Evolutionary conservation across 2,329 filamentous ascomycete genomes (phyloP), one percentile per base, ranked within the genome.

Genomic region (Sporothrix phasma): DNA sequence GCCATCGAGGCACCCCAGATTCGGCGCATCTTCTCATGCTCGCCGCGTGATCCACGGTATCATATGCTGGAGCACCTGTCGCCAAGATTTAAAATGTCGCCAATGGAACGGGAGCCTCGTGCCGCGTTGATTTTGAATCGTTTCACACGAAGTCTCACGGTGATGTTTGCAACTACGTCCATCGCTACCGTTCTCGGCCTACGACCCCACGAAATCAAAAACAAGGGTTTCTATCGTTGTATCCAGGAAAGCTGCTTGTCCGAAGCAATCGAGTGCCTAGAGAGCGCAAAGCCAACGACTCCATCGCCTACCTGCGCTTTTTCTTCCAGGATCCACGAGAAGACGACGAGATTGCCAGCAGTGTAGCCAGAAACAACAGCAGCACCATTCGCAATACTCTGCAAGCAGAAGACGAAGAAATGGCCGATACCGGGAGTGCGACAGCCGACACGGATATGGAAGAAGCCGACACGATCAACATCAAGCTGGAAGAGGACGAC

Each of bases 51-150:
- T 71, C 90, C 90, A 19, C 86, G 90, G 67, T 95, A 95, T 74
- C 89, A 94, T 75, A 95, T 95, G 90, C 78, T 95, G 72, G 88
- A 90, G 64, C 89, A 92, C 68, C 79, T 95, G 17, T 95, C 91
- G 11, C 83, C 86, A 71, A 94, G 93, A 73, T 95, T 95, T 76
- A 80, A 80, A 68, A 80, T 82, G 73, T 78, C 84, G 0, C 78
- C 83, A 17, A 81, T 81, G 67, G 82, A 84, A 63, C 88, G 90
- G 68, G 91, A 95, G 73, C 90, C 90, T 8, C 83, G 91, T 46
- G 91, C 90, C 2, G 90, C 91, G 19, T 79, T 96, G 4, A 94
- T 96, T 68, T 78, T 96, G 26, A 95, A 96, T 71, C 83, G 91
- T 15, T 96, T 95, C 72, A 93, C 90, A 2, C 82, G 90, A 17